Conservation (phyloP, 768 basidiomycete species). For the Suillus decipiens region DNA sequence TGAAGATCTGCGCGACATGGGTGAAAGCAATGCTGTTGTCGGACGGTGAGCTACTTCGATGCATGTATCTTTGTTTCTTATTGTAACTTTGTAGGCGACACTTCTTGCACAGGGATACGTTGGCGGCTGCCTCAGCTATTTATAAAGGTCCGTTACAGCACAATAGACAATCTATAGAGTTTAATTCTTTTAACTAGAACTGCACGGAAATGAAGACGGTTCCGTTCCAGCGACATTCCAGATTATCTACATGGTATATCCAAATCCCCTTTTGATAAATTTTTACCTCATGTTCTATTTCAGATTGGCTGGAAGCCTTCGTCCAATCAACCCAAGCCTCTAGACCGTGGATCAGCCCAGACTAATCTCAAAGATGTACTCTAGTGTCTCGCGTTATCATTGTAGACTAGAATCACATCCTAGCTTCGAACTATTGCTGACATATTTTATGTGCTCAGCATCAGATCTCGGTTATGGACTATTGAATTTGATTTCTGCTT, state of each 20-base stretch:
- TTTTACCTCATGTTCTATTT: slow-evolving; percentile 2
- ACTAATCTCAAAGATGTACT: slow-evolving; percentile 65
- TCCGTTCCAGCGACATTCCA: slow-evolving; percentile 94
- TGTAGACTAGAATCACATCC: neutral
- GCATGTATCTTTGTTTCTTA: neutral
- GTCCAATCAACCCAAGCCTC: slow-evolving; percentile 62
- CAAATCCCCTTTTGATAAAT: neutral
- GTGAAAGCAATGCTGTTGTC: slow-evolving; percentile 89
- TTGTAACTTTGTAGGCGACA: slow-evolving; percentile 48
- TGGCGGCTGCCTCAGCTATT: slow-evolving; percentile 89
- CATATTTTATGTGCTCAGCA: neutral
- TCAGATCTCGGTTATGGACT: neutral
- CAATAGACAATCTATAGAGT: neutral
- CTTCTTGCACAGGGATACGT: slow-evolving; percentile 77
- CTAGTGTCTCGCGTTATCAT: slow-evolving; percentile 20
- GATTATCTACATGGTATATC: slow-evolving; percentile 84
- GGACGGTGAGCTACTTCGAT: slow-evolving; percentile 56
- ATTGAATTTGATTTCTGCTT: neutral
- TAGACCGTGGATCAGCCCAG: slow-evolving; percentile 62
- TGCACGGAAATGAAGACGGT: slow-evolving; percentile 85
- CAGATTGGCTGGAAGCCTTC: slow-evolving; percentile 88
- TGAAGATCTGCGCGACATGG: slow-evolving; percentile 94
- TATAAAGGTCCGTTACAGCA: slow-evolving; percentile 68
- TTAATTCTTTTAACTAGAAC: slow-evolving; percentile 46
- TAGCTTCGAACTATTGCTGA: neutral